Base-by-base conservation (phyloP, 257 asterid genomes). In the Salvia splendens region DNA sequence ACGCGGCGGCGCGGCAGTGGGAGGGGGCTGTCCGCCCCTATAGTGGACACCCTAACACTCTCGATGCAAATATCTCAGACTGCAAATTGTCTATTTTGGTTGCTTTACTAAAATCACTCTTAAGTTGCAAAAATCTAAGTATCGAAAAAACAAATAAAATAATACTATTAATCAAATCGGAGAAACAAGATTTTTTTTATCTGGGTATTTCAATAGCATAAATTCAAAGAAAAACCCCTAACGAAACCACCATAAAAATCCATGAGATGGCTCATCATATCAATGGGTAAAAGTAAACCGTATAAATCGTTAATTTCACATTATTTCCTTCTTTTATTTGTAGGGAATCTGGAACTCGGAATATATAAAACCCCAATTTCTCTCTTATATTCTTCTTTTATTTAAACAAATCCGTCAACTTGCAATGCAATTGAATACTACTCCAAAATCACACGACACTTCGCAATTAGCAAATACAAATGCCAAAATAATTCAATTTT, bases 11-110 rank as follows among this genome's bases (percentile, higher is more conserved):
- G n/a, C n/a, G n/a, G n/a, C n/a, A n/a, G n/a, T n/a, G n/a, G n/a
- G n/a, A n/a, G n/a, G n/a, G n/a, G n/a, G n/a, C n/a, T n/a, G n/a
- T n/a, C n/a, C n/a, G n/a, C n/a, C n/a, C n/a, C n/a, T n/a, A n/a
- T n/a, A n/a, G n/a, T n/a, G n/a, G n/a, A n/a, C n/a, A n/a, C 74
- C 72, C 46, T 12, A 20, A 47, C 41, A 45, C 69, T 56, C 68
- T 61, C 60, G 30, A 61, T 61, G 62, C 68, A 45, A 45, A 42
- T 43, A 15, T 43, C 51, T 47, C 43, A 52, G 11, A 15, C n/a
- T 40, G 30, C 10, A 65, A 16, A 51, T 35, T 38, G 69, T 51
- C 14, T 41, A 12, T 56, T 64, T 49, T 56, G 42, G 14, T 38
- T 51, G 36, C 59, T 36, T 54, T 5, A 11, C 41, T 14, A n/a